Percentiles rank a stretch among this genome's conserved stretches.
These are phyloP conservation scores for Deuterostichococcus epilithicus DNA, from an alignment of 139 green algal species.

Conservation along the genomic window DNA sequence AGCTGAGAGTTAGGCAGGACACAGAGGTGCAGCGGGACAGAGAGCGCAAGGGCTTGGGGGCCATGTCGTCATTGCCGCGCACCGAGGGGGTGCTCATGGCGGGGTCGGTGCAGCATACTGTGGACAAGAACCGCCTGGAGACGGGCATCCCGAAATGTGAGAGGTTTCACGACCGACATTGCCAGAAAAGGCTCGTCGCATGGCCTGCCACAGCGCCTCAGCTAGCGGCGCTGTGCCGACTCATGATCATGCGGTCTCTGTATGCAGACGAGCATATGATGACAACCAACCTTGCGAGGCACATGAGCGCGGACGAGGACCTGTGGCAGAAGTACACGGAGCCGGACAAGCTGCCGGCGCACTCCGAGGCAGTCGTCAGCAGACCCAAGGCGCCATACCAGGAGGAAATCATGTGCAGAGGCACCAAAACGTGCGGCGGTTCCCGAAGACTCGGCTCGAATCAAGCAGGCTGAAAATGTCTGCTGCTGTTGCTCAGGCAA, in stretches of 20 bases:
- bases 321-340: background rate
- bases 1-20: no score
- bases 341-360: background rate
- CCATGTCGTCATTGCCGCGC: background rate
- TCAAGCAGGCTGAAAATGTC: background rate
- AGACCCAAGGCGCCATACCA: background rate
- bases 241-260: no score
- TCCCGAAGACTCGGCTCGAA: no score
- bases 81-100: background rate
- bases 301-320: background rate
- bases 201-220: no score
- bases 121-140: background rate
- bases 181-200: no score
- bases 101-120: background rate
- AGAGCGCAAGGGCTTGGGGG: no score
- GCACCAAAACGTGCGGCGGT: no score
- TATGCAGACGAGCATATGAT: background rate
- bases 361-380: background rate
- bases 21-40: no score
- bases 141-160: background rate
- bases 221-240: no score
- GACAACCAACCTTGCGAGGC: background rate
- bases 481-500: background rate
- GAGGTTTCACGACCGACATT: no score
- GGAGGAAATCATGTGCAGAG: no score